Evolutionary conservation across 352 stramenopile genomes (phyloP).

Genomic region (Pythium utonaiense): DNA sequence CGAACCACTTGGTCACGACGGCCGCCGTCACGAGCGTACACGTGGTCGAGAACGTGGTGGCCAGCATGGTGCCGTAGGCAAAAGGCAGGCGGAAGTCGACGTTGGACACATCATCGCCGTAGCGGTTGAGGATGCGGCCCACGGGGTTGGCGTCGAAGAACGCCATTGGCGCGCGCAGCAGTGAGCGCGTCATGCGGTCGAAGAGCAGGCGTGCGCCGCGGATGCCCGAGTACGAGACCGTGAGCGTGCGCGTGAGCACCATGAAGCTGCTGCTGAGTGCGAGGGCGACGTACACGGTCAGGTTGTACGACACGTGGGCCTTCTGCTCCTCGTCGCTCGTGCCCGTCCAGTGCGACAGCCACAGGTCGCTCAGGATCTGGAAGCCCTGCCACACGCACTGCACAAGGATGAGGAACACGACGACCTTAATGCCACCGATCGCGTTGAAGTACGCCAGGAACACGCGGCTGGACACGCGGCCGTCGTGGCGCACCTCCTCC

Average conservation of each 20-base stretch:
- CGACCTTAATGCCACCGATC: constrained; percentile 43
- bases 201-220: constrained; percentile 74
- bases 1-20: constrained; percentile 73
- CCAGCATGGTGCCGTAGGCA: constrained; percentile 54
- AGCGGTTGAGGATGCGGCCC: constrained; percentile 88
- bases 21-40: constrained; percentile 83
- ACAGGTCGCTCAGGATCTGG: constrained; percentile 87
- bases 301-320: constrained; percentile 65
- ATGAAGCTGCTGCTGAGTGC: constrained; percentile 49
- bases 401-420: constrained; percentile 41
- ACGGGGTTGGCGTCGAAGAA: constrained; percentile 94
- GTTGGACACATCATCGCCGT: constrained; percentile 90
- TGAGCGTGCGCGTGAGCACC: constrained; percentile 53
- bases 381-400: constrained; percentile 86
- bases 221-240: constrained; percentile 53
- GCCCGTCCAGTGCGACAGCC: constrained; percentile 88
- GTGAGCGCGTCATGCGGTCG: constrained; percentile 75
- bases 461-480: constrained; percentile 32
- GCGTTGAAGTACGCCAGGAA: constrained; percentile 47
- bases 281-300: constrained; percentile 60
- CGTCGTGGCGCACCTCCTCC: constrained; percentile 31
- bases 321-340: constrained; percentile 73
- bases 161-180: constrained; percentile 87
- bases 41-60: constrained; percentile 75
- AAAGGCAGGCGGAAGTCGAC: constrained; percentile 89